phyloP scores from a whole-genome alignment of 1,139 yeast species.

The Kluyveromyces sp. region DNA sequence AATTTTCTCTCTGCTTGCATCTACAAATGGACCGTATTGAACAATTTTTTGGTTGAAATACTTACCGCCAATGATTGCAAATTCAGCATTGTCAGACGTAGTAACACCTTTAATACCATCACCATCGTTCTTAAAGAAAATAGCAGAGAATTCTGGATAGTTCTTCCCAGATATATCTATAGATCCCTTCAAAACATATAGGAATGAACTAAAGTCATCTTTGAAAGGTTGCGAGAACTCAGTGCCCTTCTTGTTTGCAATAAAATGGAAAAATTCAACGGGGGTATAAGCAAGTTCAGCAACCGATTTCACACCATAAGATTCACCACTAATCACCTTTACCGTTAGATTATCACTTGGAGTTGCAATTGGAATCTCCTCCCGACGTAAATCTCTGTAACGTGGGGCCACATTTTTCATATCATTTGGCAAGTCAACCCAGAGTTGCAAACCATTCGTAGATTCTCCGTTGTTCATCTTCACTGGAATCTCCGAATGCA shows the following conservation, averaged over 20 bases:
- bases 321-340: slow-evolving; percentile 63
- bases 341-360: slow-evolving; percentile 72
- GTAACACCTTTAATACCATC: slow-evolving; percentile 45
- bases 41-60: slow-evolving; percentile 57
- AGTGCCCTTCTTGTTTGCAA: slow-evolving; percentile 57
- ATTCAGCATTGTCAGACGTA: slow-evolving; percentile 33
- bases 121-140: slow-evolving; percentile 64
- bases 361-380: slow-evolving; percentile 61
- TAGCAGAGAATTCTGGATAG: slow-evolving; percentile 44
- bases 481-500: slow-evolving; percentile 84
- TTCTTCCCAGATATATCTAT: slow-evolving; percentile 41
- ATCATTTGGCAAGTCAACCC: slow-evolving; percentile 81
- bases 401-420: slow-evolving; percentile 67
- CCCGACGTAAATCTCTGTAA: slow-evolving; percentile 66
- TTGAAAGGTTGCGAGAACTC: slow-evolving; percentile 56
- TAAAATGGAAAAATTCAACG: slow-evolving; percentile 64
- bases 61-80: slow-evolving; percentile 68
- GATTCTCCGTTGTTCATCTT: slow-evolving; percentile 47
- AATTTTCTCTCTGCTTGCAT: slow-evolving; percentile 54
- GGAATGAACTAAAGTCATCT: slow-evolving; percentile 58
- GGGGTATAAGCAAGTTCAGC: slow-evolving; percentile 82
- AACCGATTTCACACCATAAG: slow-evolving; percentile 67
- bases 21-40: slow-evolving; percentile 85
- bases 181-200: slow-evolving; percentile 64
- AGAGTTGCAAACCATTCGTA: slow-evolving; percentile 72